Conservation (phyloP, 225 moss, liverwort and hornwort species). For the Takakia lepidozioides region DNA sequence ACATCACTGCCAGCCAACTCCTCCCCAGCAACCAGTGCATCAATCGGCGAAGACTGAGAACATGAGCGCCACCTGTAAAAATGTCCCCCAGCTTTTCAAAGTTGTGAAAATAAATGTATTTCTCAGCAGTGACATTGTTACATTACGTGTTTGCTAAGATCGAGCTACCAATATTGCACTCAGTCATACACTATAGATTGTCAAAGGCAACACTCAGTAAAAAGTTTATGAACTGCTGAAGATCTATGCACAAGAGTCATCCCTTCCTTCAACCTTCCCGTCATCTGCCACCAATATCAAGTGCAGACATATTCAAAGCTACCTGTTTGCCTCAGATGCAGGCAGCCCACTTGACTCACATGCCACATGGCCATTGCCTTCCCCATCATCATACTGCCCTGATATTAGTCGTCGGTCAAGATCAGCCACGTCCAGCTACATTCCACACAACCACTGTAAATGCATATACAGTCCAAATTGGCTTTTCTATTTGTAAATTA, state of each 20-base stretch:
- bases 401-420: constrained; percentile 70
- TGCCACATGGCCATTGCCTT: constrained; percentile 6
- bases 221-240: no score
- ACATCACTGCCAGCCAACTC: constrained; percentile 12
- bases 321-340: constrained; percentile 23
- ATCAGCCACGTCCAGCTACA: constrained; percentile 51
- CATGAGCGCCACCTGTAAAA: constrained; percentile 16
- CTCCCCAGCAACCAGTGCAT: constrained; percentile 4
- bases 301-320: no score
- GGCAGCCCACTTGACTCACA: constrained; percentile 9
- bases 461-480: no score
- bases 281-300: no score
- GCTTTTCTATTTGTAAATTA: no score
- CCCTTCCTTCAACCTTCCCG: no score
- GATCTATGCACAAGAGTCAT: no score
- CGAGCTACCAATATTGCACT: no score
- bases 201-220: no score
- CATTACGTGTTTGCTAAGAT: no score
- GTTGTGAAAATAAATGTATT: no score
- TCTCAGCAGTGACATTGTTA: background rate
- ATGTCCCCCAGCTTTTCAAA: no score
- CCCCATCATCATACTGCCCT: constrained; percentile 42
- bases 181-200: constrained; percentile 4
- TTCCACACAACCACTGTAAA: background rate
- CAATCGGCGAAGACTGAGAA: constrained; percentile 21